These are phyloP conservation scores for Cordyceps pruinosa DNA, from an alignment of 2,329 filamentous ascomycete genomes.

Conservation along the genomic window DNA sequence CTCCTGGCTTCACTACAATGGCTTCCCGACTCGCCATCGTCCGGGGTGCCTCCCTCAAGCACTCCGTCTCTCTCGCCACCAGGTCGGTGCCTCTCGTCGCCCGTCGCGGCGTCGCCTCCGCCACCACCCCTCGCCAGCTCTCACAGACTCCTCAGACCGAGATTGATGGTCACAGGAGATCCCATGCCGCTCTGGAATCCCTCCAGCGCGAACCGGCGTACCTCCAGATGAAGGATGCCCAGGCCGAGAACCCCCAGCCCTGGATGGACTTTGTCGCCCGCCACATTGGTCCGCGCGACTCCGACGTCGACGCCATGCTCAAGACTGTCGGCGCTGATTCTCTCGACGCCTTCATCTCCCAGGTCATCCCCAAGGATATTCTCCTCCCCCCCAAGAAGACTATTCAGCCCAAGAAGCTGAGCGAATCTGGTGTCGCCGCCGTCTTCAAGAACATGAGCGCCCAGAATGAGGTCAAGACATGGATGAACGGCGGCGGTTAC, in stretches of 20 bases:
- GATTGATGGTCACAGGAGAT: constrained; percentile 5
- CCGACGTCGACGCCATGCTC: constrained; percentile 71
- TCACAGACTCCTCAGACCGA: constrained; percentile 11
- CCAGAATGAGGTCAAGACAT: constrained; percentile 42
- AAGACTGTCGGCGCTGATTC: constrained; percentile 61
- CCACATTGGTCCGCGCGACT: constrained; percentile 77
- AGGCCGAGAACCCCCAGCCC: constrained; percentile 17
- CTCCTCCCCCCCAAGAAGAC: constrained; percentile 33
- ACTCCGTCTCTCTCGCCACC: constrained; percentile 15
- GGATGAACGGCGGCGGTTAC: constrained; percentile 83
- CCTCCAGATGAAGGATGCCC: constrained; percentile 18
- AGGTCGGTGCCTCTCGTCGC: constrained; percentile 16
- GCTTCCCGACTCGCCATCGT: constrained; percentile 22
- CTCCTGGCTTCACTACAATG: constrained; percentile 16
- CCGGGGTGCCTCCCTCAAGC: constrained; percentile 18
- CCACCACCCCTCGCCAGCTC: constrained; percentile 13
- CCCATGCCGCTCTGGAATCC: constrained; percentile 13
- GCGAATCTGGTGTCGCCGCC: constrained; percentile 22
- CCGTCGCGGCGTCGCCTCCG: constrained; percentile 8
- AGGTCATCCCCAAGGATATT: constrained; percentile 78
- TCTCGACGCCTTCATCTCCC: constrained; percentile 74
- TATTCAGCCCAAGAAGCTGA: constrained; percentile 50
- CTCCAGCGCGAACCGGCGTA: constrained; percentile 19
- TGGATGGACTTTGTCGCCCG: constrained; percentile 58
- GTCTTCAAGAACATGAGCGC: constrained; percentile 26